Evolutionary conservation across 2,329 filamentous ascomycete genomes (phyloP).

Genomic region (Cadophora malorum): DNA sequence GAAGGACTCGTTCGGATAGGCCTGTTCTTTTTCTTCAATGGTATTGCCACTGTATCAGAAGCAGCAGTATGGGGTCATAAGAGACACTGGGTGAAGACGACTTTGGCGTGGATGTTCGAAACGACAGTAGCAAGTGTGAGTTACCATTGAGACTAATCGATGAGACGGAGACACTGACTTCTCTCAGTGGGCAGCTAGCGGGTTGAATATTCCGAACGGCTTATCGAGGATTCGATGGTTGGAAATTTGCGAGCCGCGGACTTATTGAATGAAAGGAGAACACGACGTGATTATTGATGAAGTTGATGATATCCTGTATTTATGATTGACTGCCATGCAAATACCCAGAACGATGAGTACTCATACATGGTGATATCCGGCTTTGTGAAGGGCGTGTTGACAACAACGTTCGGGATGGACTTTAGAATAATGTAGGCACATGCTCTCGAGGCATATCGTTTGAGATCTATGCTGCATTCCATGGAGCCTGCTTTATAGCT

Average conservation of each 20-base stretch:
- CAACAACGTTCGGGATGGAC: not conserved
- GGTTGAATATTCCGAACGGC: conserved; percentile 46
- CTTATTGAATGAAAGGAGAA: conserved; percentile 12
- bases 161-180: too few relatives aligned
- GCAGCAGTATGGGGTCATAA: conserved; percentile 47
- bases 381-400: not conserved
- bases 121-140: conserved; percentile 41
- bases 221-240: conserved; percentile 44
- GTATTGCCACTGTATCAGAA: conserved; percentile 46
- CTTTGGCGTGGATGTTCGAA: conserved; percentile 47
- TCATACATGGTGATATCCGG: not conserved
- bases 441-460: not conserved
- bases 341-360: not conserved
- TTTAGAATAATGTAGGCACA: not conserved
- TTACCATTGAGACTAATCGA: not conserved
- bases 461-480: not conserved
- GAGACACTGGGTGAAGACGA: conserved; percentile 44
- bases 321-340: not conserved
- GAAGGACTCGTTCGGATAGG: conserved; percentile 46
- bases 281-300: not conserved
- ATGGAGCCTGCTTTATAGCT: not conserved
- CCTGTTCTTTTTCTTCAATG: conserved; percentile 50
- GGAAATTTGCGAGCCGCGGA: conserved; percentile 39
- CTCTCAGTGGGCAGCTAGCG: conserved; percentile 44
- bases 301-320: not conserved